Evolutionary conservation across 495 filamentous ascomycete genomes (phyloP), one percentile per base, ranked within the genome.

Genomic region (Alectoria sarmentosa): DNA sequence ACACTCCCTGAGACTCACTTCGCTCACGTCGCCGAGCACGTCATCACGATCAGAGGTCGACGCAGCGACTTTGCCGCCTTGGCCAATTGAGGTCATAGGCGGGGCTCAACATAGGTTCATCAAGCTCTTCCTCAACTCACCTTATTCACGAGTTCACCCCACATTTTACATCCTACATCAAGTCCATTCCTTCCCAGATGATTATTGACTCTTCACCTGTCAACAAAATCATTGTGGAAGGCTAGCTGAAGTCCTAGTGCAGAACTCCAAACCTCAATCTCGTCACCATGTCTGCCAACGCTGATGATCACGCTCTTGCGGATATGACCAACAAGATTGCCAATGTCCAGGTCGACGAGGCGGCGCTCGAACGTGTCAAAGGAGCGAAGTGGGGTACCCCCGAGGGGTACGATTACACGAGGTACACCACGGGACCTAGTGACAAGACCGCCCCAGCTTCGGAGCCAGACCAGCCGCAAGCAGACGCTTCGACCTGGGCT

Each of bases 361-460:
- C 78, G 26, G 70, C 73, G n/a, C 60, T 66, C 38, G 64, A 62
- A 21, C 46, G 70, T 26, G 76, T 76, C 60, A 74, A 73, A 34
- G 71, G 76, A 6, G 75, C 72, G 23, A 81, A 81, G 8, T 90
- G 88, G 89, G 76, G 71, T 32, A 67, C 76, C 26, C 78, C 77
- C 19, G 70, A 76, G 23, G 71, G 76, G 0, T 86, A 84, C 60
- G 75, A 86, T 61, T 90, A 90, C 67, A 64, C 76, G 49, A 64
- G 75, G 65, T 82, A 81, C 67, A 74, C 67, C 23, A 52, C 54
- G 4, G 66, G 26, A 5, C 63, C 66, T 21, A 21, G 38, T 15
- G 67, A 67, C 11, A 15, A 39, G 9, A 23, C 34, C 21, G 15
- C 46, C 6, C 21, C 58, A 8, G 57, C 15, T 17, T 23, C 39